Percentiles rank a stretch among this genome's conserved stretches.
phyloP scores from a whole-genome alignment of 441 rosid species.

The Populus hybrid region DNA sequence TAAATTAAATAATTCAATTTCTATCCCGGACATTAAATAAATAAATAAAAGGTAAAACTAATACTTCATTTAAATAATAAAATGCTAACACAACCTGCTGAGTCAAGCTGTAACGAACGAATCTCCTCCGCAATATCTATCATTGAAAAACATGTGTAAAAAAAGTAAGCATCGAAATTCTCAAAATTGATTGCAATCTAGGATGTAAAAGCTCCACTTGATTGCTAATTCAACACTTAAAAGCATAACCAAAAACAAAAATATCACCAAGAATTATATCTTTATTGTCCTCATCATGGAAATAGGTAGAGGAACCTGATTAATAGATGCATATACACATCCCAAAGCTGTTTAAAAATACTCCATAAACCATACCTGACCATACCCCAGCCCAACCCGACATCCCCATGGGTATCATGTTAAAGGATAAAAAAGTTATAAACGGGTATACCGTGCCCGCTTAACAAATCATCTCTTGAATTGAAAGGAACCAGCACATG shows the following conservation, averaged over 20 bases:
- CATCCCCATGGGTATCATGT: neutral
- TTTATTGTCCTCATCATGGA: neutral
- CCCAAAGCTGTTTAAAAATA: too few relatives aligned
- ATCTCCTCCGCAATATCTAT: constrained; percentile 59
- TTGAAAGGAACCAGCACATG: neutral
- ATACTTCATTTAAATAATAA: neutral
- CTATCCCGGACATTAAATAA: neutral
- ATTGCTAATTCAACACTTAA: neutral
- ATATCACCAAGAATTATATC: neutral
- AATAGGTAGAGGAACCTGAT: neutral
- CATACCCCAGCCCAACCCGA: neutral
- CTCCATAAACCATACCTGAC: neutral
- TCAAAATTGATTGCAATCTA: neutral
- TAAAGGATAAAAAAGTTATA: neutral
- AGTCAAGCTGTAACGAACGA: constrained; percentile 53
- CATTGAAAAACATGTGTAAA: neutral
- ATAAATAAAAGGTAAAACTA: neutral
- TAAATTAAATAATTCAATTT: constrained; percentile 22
- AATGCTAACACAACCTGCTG: constrained; percentile 33
- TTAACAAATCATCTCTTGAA: neutral
- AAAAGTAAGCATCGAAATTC: neutral
- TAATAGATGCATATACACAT: too few relatives aligned
- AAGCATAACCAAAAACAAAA: neutral
- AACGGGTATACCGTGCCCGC: neutral
- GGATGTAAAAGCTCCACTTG: neutral